Percentiles rank a stretch among this genome's conserved stretches.
Evolutionary conservation across 2,329 filamentous ascomycete species (phyloP).

Genomic region (Celoporthe dispersa): DNA sequence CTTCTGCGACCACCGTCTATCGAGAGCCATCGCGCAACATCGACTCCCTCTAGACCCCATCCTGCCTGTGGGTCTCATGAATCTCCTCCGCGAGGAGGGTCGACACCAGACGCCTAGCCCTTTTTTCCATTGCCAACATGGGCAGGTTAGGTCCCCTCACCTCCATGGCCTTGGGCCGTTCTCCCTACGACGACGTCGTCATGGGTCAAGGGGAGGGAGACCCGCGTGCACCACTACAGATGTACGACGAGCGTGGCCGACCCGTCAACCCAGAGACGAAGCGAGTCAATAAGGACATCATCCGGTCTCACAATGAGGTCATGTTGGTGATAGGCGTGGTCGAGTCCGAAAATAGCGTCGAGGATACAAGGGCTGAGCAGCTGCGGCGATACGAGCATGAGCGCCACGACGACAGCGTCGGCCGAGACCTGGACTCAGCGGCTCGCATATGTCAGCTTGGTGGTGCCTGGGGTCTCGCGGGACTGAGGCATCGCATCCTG

Average conservation of each 20-base stretch:
- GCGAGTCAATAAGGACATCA: constrained; percentile 59
- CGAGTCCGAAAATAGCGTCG: constrained; percentile 55
- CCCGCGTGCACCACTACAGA: constrained; percentile 47
- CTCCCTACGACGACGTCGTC: constrained; percentile 63
- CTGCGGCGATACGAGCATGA: constrained; percentile 46
- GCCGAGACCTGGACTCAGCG: constrained; percentile 43
- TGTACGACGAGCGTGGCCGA: constrained; percentile 60
- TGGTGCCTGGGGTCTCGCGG: constrained; percentile 56
- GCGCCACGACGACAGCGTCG: constrained; percentile 53
- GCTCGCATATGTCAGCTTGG: constrained; percentile 47
- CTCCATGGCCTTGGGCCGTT: constrained; percentile 61
- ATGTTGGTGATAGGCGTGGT: constrained; percentile 67
- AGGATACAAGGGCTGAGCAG: constrained; percentile 46
- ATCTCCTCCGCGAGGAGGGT: neutral
- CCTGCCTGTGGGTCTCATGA: constrained; percentile 2
- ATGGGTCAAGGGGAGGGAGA: constrained; percentile 52
- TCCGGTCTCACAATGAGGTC: constrained; percentile 65
- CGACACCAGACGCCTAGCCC: neutral
- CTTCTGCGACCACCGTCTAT: neutral
- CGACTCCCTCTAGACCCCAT: neutral
- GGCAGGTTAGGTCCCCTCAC: constrained; percentile 60
- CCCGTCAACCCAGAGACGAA: constrained; percentile 60
- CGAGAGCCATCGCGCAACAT: neutral
- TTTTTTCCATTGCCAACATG: constrained; percentile 43
- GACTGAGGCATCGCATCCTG: constrained; percentile 58